phyloP scores from a whole-genome alignment of 1,139 yeast genomes.

The Blastobotrys proliferans region DNA sequence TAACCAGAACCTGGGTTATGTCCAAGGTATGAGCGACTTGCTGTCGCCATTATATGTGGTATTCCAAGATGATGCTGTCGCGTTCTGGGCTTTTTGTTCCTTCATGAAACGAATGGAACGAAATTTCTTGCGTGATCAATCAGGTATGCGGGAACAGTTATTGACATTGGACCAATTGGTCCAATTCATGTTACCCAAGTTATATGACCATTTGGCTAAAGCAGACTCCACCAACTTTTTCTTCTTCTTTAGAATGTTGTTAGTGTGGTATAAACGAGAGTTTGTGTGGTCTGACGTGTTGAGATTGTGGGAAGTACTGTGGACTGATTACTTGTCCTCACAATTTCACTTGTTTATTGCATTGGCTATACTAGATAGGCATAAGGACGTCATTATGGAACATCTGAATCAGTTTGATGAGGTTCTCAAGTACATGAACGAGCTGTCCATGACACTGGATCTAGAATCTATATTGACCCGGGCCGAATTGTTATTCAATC shows the following conservation, averaged over 20 bases:
- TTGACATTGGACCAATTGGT: constrained; percentile 74
- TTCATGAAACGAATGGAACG: constrained; percentile 97
- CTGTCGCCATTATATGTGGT: constrained; percentile 80
- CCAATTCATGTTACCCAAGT: constrained; percentile 81
- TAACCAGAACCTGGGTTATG: constrained; percentile 83
- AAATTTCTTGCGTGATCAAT: constrained; percentile 83
- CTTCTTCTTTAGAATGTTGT: constrained; percentile 88
- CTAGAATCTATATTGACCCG: constrained; percentile 71
- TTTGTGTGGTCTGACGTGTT: constrained; percentile 76
- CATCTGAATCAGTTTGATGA: constrained; percentile 81
- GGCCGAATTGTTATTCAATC: constrained; percentile 74
- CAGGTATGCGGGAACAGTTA: constrained; percentile 91
- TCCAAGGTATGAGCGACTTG: constrained; percentile 96
- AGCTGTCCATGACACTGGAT: constrained; percentile 70
- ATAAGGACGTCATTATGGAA: constrained; percentile 71
- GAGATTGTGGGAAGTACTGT: constrained; percentile 82
- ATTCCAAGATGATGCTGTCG: constrained; percentile 68
- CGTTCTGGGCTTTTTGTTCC: constrained; percentile 85
- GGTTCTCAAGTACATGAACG: constrained; percentile 88
- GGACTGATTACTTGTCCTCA: constrained; percentile 81
- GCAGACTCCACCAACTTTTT: constrained; percentile 89
- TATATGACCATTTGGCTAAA: constrained; percentile 75
- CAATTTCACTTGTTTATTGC: constrained; percentile 88
- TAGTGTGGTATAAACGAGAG: constrained; percentile 95
- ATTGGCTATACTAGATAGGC: constrained; percentile 79